Base-by-base conservation (phyloP, 2,329 filamentous ascomycete genomes). In the Aspergillus tanneri region DNA sequence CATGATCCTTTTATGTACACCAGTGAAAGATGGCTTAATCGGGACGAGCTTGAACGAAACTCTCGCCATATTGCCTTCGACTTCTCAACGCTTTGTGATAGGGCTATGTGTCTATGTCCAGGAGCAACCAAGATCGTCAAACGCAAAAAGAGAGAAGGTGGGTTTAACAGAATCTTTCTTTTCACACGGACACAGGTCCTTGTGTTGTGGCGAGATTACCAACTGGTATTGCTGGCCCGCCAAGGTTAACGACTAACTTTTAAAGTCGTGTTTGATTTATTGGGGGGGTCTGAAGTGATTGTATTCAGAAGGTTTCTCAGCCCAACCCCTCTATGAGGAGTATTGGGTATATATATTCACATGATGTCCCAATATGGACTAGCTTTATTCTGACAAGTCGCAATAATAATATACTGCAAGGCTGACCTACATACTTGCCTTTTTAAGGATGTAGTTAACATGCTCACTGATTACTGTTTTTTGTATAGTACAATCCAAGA, bases 101-200 rank as follows among this genome's bases (percentile, higher is more conserved):
- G 54, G 43, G 67, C 66, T 16, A 49, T 75, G 28, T 47, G 59
- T 41, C 49, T 67, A 27, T 71, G 64, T 52, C 67, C 66, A 47
- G 66, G 63, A 37, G 69, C 72, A 14, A 64, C 27, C 7, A 59
- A 58, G 5, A 59, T 77, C 35, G 46, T 54, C 43, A 59, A 53
- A 14, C 73, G 54, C 39, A 63, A 71, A 38, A 77, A 77, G 59
- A 67, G 63, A 51, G 74, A 77, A 60, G 73, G 74, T 14, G 67
- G 70, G 5, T 76, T 70, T 52, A 77, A 75, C 43, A 59, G 68
- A 57, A 70, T 71, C 19, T 76, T 77, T 45, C 57, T 76, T 44
- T 66, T 77, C 40, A 63, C 60, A 32, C 70, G 47, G 61, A 77
- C 28, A 68, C 72, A 56, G 68, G 54, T 12, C 54, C 56, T 53